Base-by-base conservation (phyloP, 2,329 filamentous ascomycete species). In the Hirsutella minnesotensis region DNA sequence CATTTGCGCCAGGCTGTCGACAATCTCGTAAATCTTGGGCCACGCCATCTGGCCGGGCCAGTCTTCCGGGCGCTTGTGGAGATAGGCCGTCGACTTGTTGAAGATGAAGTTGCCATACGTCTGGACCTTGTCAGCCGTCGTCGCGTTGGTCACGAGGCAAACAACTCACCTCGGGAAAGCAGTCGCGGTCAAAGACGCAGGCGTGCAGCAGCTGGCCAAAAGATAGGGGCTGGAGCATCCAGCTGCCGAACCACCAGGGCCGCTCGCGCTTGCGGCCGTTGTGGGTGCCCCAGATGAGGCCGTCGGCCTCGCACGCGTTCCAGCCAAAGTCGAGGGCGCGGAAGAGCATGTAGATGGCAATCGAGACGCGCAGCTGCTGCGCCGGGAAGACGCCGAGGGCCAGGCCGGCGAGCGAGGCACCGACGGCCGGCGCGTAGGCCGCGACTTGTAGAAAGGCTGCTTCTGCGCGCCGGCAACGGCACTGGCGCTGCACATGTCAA, bases 181-280 rank as follows among this genome's bases (percentile, higher is more conserved):
- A 83, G 51, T 89, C 84, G 43, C 79, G 71, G 59, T 90, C 83
- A 59, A 88, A 88, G 7, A 88, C 72, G 51, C 81, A 77, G 0
- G 85, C 80, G 59, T 89, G 81, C 40, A 89, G 65, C 48, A 90
- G 66, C 66, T 90, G 85, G 9, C 83, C 85, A 55, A 79, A 81
- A 2, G 83, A 79, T 24, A 89, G 56, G 1, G 85, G 85, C 67
- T 87, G 85, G 52, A 89, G 59, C 67, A 89, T 68, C 84, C 85
- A 90, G 58, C 83, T 87, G 19, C 85, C 85, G 66, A 84, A 85
- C 85, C 85, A 90, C 77, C 78, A 83, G 0, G 89, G 88, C 40
- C 75, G 64, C 51, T 81, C 75, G 51, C 79, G 73, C 54, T 74
- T 75, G 19, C 54, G 47, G 7, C 68, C 72, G 50, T 69, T 70